Conservation (phyloP, 1,284 basidiomycete genomes). For the Trichosporon asahii region DNA sequence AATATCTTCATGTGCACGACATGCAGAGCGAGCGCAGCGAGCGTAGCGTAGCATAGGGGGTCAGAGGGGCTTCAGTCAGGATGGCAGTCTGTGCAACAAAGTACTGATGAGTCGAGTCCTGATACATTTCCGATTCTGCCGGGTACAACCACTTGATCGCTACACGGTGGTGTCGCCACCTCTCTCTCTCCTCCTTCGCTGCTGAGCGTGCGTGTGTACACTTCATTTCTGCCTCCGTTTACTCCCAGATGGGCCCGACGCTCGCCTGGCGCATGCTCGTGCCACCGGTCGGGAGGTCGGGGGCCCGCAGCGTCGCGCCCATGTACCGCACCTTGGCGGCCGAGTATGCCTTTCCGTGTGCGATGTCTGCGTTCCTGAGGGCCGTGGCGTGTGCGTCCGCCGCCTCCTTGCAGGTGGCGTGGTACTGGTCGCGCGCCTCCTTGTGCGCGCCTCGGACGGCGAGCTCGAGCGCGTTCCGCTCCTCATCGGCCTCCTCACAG, state of each 20-base stretch:
- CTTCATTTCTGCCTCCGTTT: neutral
- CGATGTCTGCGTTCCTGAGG: neutral
- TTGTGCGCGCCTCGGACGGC: neutral
- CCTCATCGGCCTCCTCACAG: neutral
- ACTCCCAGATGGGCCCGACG: slow-evolving; percentile 1
- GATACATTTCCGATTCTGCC: neutral
- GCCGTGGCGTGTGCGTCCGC: neutral
- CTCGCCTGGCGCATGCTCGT: slow-evolving; percentile 1
- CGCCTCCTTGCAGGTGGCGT: slow-evolving; percentile 6
- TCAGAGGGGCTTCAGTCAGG: neutral
- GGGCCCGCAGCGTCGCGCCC: slow-evolving; percentile 14
- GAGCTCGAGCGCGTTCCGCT: neutral
- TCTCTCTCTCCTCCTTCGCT: neutral
- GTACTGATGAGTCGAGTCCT: neutral
- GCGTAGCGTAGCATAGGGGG: no score
- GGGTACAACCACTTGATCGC: slow-evolving; percentile 1
- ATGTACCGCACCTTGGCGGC: slow-evolving; percentile 13
- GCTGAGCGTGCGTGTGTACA: no score
- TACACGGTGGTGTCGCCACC: neutral
- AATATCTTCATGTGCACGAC: neutral
- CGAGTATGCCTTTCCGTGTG: slow-evolving; percentile 8
- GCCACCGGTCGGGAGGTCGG: neutral
- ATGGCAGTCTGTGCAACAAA: neutral
- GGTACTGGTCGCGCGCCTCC: slow-evolving; percentile 1
- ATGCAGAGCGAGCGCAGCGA: no score